Base-by-base conservation (phyloP, 257 asterid species). In the Nicotiana otophora region DNA sequence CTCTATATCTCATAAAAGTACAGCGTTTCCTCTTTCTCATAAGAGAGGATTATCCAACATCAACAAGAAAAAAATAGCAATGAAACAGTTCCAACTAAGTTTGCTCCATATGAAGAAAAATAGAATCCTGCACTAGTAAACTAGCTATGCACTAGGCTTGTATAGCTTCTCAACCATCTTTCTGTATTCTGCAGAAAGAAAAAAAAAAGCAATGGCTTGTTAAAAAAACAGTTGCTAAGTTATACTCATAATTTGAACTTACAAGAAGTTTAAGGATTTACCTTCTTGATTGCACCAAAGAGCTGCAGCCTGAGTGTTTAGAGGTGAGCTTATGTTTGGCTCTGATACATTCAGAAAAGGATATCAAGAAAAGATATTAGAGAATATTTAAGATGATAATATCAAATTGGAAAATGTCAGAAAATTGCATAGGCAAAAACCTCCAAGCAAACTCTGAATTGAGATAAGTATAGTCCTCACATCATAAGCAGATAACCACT, bases 401-500 rank as follows among this genome's bases (percentile, higher is more conserved):
- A 42, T 61, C 70, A 15, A 28, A 23, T 26, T 5, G 16, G 51
- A 10, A 63, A 63, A 5, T 46, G 11, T 39, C 16, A 0, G n/a
- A 26, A 63, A 80, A 69, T 63, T 9, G 69, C 33, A 20, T 5
- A 42, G 51, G 39, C 10, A 9, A 28, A 82, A 88, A 95, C 99
- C 99, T 92, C 98, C 99, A 80, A 94, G 95, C 89, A 96, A 82
- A 84, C 99, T 96, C 91, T 96, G 97, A 58, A 96, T 91, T 4
- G 97, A 96, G 5, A 96, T 89, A 80, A 96, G 87, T 83, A 96
- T 90, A n/a, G 98, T 96, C 90, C 99, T 93, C 10, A 93, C 95
- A 89, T 96, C 99, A 84, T 93, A 96, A 17, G 98, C 98, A 74
- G 99, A 96, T 54, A 98, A 96, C 99, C 98, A 94, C 83, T 96